Conservation (phyloP, 2,329 filamentous ascomycete species). For the Penicillium sp. region DNA sequence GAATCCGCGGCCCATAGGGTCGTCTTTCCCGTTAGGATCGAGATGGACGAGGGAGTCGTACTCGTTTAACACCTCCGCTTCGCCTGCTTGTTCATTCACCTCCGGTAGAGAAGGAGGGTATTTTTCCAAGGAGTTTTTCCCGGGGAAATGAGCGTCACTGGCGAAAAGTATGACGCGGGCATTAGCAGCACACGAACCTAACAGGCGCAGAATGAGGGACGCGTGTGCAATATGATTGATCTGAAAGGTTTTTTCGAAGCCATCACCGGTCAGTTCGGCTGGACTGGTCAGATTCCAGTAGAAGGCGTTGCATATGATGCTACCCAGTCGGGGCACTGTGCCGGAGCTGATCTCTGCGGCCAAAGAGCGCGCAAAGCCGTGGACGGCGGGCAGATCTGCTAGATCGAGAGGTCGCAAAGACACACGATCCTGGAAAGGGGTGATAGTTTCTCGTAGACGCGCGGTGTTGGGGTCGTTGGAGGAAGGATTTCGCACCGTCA, state of each 20-base stretch:
- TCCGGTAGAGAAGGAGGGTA: slow-evolving; percentile 33
- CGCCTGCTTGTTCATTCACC: not conserved
- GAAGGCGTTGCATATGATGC: slow-evolving; percentile 42
- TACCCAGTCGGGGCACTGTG: slow-evolving; percentile 28
- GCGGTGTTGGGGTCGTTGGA: slow-evolving; percentile 25
- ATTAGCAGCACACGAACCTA: slow-evolving; percentile 22
- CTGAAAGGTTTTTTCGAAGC: slow-evolving; percentile 39
- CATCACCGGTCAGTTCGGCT: slow-evolving; percentile 32
- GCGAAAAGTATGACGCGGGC: slow-evolving; percentile 29
- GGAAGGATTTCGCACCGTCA: slow-evolving; percentile 28
- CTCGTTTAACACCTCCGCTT: not conserved
- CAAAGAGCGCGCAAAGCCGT: slow-evolving; percentile 27
- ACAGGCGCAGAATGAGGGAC: slow-evolving; percentile 34
- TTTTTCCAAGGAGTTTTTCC: slow-evolving; percentile 38
- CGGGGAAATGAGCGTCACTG: slow-evolving; percentile 36
- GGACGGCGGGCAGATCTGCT: slow-evolving; percentile 22
- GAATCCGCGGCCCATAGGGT: slow-evolving; percentile 40
- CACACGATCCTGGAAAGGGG: slow-evolving; percentile 14
- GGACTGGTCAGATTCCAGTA: slow-evolving; percentile 34
- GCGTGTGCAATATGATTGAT: slow-evolving; percentile 39
- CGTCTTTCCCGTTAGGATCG: slow-evolving; percentile 8
- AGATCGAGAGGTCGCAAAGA: slow-evolving; percentile 26
- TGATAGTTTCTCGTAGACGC: slow-evolving; percentile 19
- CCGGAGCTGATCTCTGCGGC: slow-evolving; percentile 24
- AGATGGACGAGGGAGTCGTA: slow-evolving; percentile 4